Evolutionary conservation across 352 stramenopile species (phyloP).

Genomic region (Saprolegnia parasitica): DNA sequence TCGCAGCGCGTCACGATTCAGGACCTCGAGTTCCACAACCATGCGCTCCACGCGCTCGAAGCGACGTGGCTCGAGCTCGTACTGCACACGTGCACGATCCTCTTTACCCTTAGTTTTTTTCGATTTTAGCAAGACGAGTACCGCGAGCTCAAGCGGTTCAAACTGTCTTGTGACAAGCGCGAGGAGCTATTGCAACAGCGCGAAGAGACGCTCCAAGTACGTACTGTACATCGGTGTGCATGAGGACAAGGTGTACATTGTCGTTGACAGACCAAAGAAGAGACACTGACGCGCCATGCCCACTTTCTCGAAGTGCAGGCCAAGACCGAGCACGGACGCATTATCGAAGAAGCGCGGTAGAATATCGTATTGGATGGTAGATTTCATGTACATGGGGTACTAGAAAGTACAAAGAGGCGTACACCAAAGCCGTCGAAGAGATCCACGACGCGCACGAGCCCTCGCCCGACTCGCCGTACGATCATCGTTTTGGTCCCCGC

Average conservation of each 20-base stretch:
- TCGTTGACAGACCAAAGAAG: slow-evolving; percentile 6
- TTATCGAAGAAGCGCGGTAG: slow-evolving; percentile 9
- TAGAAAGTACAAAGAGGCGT: slow-evolving; percentile 12
- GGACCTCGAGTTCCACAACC: slow-evolving; percentile 40
- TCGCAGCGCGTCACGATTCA: slow-evolving; percentile 47
- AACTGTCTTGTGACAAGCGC: slow-evolving; percentile 21
- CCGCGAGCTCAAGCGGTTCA: slow-evolving; percentile 38
- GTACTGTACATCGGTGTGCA: neutral
- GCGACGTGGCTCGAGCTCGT: neutral
- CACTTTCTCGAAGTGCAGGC: slow-evolving; percentile 16
- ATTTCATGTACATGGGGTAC: neutral
- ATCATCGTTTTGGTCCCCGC: slow-evolving; percentile 15
- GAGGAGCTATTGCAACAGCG: slow-evolving; percentile 2
- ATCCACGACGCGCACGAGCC: neutral
- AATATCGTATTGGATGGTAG: neutral
- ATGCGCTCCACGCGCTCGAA: neutral
- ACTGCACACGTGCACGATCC: too few relatives aligned
- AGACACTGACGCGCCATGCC: neutral
- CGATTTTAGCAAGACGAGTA: slow-evolving; percentile 33
- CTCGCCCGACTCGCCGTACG: neutral
- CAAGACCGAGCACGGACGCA: slow-evolving; percentile 10
- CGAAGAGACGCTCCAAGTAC: slow-evolving; percentile 14
- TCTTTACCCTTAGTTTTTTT: too few relatives aligned
- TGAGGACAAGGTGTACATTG: neutral
- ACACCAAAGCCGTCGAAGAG: slow-evolving; percentile 14